Conservation (phyloP, 139 green algal species). For the Chlamydomonas asymmetrica region DNA sequence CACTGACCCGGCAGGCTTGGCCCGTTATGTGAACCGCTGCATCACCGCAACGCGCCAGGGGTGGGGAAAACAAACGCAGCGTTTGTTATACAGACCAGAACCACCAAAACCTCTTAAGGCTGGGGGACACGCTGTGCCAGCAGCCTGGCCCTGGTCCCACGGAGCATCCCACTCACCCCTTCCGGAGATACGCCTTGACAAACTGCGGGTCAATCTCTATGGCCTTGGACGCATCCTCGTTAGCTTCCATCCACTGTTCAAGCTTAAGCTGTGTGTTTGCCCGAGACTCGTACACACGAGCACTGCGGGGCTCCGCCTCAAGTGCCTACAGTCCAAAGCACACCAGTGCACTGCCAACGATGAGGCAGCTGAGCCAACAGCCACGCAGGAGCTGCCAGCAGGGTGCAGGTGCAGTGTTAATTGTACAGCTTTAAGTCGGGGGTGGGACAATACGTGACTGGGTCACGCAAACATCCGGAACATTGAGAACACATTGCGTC, state of each 20-base stretch:
- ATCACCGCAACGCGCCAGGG: too few relatives aligned
- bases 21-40: too few relatives aligned
- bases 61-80: too few relatives aligned
- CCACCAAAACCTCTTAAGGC: neutral
- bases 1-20: too few relatives aligned
- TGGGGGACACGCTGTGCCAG: neutral
- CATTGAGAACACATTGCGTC: neutral
- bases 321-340: conserved; percentile 10
- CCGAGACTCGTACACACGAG: conserved; percentile 43
- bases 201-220: conserved; percentile 62
- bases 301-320: conserved; percentile 14
- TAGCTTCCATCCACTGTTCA: conserved; percentile 70
- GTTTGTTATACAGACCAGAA: too few relatives aligned
- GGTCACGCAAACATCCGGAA: too few relatives aligned
- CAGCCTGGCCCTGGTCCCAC: neutral
- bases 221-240: conserved; percentile 70
- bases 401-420: too few relatives aligned
- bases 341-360: neutral
- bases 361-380: neutral
- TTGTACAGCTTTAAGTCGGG: neutral
- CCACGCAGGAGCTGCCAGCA: neutral
- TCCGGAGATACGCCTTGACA: conserved; percentile 65
- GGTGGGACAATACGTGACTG: neutral
- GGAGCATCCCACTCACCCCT: conserved; percentile 49
- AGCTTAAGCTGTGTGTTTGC: conserved; percentile 67